These are phyloP conservation scores for Neocallimastix lanati DNA, from an alignment of 192 early-diverging fungal genomes.

Conservation along the genomic window DNA sequence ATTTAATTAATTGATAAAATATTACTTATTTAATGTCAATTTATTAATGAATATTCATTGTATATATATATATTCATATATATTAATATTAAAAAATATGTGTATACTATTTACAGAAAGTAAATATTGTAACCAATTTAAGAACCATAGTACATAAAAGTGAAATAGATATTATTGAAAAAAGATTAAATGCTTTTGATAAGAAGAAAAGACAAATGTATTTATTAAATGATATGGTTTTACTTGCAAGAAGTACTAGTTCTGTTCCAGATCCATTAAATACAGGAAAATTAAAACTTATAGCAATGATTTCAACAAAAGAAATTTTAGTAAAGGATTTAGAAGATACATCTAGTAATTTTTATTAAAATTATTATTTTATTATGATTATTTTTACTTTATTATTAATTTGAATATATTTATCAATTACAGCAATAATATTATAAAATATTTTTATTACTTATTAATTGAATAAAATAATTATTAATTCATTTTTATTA, in stretches of 20 bases:
- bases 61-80: too few relatives aligned
- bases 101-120: conserved; percentile 19
- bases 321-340: background rate
- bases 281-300: conserved; percentile 18
- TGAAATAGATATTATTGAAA: conserved; percentile 12
- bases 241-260: conserved; percentile 21
- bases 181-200: conserved; percentile 3
- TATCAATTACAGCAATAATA: too few relatives aligned
- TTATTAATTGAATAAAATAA: too few relatives aligned
- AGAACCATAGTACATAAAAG: conserved; percentile 17
- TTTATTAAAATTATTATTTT: too few relatives aligned
- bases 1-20: background rate
- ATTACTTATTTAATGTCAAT: background rate
- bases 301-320: conserved; percentile 15
- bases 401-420: too few relatives aligned
- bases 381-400: too few relatives aligned
- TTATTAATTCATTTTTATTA: too few relatives aligned
- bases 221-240: conserved; percentile 31
- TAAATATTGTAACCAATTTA: conserved; percentile 24
- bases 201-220: conserved; percentile 25
- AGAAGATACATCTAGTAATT: background rate
- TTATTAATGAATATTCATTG: too few relatives aligned
- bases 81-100: too few relatives aligned
- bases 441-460: too few relatives aligned
- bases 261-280: conserved; percentile 2